These are phyloP conservation scores for Megacollybia marginata DNA, from an alignment of 768 basidiomycete species.

Conservation along the genomic window DNA sequence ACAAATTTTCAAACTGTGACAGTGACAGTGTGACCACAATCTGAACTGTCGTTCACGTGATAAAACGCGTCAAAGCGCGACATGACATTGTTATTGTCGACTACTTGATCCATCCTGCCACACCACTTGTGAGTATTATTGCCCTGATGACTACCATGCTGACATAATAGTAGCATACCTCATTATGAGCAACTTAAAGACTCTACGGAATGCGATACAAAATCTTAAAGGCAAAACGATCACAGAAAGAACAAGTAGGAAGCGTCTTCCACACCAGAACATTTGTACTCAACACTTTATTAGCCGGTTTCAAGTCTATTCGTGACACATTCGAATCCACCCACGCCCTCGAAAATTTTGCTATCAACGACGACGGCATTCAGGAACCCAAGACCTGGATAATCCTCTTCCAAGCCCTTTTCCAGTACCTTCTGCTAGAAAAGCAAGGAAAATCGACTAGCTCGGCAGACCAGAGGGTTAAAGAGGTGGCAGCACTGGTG, in stretches of 20 bases:
- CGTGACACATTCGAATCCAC: constrained; percentile 29
- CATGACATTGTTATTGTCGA: no score
- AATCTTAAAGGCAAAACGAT: no score
- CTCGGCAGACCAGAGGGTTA: constrained; percentile 52
- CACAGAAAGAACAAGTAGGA: constrained; percentile 37
- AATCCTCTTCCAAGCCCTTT: constrained; percentile 65
- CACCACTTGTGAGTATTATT: no score
- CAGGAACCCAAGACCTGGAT: constrained; percentile 44
- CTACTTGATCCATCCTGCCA: no score
- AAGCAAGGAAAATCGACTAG: constrained; percentile 36
- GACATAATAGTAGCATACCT: no score
- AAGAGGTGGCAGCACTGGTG: constrained; percentile 57
- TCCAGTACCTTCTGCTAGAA: constrained; percentile 58
- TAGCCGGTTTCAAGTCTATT: no score
- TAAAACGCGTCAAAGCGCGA: neutral
- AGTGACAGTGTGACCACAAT: neutral
- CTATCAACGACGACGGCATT: constrained; percentile 27
- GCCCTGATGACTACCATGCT: no score
- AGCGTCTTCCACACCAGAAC: constrained; percentile 38
- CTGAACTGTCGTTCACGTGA: neutral
- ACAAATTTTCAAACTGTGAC: constrained; percentile 1
- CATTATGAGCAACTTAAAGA: no score
- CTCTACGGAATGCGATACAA: no score
- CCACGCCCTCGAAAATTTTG: constrained; percentile 36
- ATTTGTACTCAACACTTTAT: constrained; percentile 15